These are phyloP conservation scores for Lanmaoa rubissima DNA, from an alignment of 768 basidiomycete genomes.

Conservation along the genomic window DNA sequence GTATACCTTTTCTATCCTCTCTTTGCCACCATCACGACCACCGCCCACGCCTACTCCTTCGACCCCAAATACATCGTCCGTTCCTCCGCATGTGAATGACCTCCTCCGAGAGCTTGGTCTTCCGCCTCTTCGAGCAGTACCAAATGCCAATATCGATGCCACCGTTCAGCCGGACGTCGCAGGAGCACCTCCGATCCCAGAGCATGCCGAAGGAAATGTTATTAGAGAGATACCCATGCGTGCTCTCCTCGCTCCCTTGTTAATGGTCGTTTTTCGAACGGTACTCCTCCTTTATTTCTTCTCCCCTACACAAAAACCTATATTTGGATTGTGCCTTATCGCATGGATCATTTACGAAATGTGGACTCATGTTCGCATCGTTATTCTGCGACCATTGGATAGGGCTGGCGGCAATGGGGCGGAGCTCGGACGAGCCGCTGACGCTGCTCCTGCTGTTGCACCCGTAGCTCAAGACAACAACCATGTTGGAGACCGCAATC, in stretches of 20 bases:
- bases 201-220: constrained; percentile 31
- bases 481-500: constrained; percentile 17
- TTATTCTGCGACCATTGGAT: constrained; percentile 37
- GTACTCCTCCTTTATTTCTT: constrained; percentile 73
- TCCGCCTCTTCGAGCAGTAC: constrained; percentile 45
- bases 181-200: constrained; percentile 18
- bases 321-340: constrained; percentile 63
- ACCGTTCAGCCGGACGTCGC: constrained; percentile 17
- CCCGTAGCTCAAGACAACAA: constrained; percentile 18
- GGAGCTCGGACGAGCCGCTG: constrained; percentile 15
- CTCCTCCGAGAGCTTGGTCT: constrained; percentile 66
- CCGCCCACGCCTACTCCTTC: constrained; percentile 28
- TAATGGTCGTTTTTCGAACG: constrained; percentile 69
- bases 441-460: constrained; percentile 26
- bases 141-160: constrained; percentile 24
- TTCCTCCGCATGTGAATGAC: constrained; percentile 55
- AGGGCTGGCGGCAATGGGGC: constrained; percentile 32
- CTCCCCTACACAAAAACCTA: constrained; percentile 68
- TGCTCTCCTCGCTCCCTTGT: constrained; percentile 62
- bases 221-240: constrained; percentile 62
- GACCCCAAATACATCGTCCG: constrained; percentile 20
- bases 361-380: constrained; percentile 62
- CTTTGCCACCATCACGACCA: constrained; percentile 47
- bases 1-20: constrained; percentile 52
- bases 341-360: constrained; percentile 76